Base-by-base conservation (phyloP, 2,329 filamentous ascomycete genomes). In the Paecilomyces sp. region DNA sequence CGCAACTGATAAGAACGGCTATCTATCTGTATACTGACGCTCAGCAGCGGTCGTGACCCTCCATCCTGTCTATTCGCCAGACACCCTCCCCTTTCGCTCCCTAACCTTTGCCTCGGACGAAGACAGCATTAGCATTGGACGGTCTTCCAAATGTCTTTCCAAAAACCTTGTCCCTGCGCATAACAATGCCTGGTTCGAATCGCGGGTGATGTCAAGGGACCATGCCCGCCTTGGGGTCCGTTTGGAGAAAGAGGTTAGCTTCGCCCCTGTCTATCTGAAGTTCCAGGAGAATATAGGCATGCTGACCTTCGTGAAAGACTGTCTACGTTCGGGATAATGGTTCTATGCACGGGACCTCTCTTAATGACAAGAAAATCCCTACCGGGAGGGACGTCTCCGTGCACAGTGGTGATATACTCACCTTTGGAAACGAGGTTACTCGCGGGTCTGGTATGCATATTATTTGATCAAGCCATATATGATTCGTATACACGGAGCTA, bases 341-440 rank as follows among this genome's bases (percentile, higher is more conserved):
- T 34, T 87, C 85, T 8, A 85, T 86, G 79, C 85, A 88, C 68
- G 85, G 85, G 31, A 88, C 85, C 18, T 79, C 72, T 60, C 63
- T 87, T 55, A 84, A 86, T 64, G 76, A 77, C 36, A 65, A 63
- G 47, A 77, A 74, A 47, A 67, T 85, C 28, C 59, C 66, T 3
- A 57, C 77, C 11, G 71, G 70, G 2, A 64, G 74, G 57, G 72
- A 75, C 18, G 74, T 77, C 56, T 61, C 70, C 1, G 61, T 85
- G 28, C 69, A 70, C 1, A 70, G 63, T 55, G 72, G 69, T 15
- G 74, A 77, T 63, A 59, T 72, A 1, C 51, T 78, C 30, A 72
- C 67, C 3, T 82, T 84, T 66, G 82, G 82, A 18, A 72, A 76
- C 36, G 74, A 80, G 61, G 80, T 85, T 25, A 76, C 74, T 61